phyloP scores from a whole-genome alignment of 306 rosid species.

The Rosa multiflora region DNA sequence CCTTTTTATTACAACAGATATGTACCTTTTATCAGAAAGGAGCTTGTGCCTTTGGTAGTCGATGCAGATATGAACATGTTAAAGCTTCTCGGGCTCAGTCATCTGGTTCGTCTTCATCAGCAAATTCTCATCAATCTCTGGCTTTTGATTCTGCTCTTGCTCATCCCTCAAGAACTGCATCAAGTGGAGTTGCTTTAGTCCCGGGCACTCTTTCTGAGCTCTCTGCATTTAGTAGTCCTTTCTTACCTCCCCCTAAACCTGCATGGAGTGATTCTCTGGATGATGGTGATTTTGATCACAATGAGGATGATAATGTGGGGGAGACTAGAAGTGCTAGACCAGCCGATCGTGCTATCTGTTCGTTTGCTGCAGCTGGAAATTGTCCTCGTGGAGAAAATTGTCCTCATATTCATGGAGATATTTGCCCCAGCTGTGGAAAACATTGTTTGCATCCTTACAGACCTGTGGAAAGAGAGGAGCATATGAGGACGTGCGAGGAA shows the following conservation, averaged over 20 bases:
- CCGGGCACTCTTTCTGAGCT: constrained; percentile 34
- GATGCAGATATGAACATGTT: constrained; percentile 94
- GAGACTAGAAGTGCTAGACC: constrained; percentile 47
- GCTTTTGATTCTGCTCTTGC: constrained; percentile 40
- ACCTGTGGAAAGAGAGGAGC: constrained; percentile 84
- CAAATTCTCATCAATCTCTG: constrained; percentile 33
- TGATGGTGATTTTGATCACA: constrained; percentile 29
- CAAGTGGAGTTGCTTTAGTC: constrained; percentile 36
- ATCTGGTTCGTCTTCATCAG: constrained; percentile 60
- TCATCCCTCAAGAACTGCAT: constrained; percentile 32
- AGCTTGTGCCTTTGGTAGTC: constrained; percentile 86
- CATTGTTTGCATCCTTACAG: constrained; percentile 89
- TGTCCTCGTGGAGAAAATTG: constrained; percentile 91
- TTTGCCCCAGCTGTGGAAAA: constrained; percentile 85
- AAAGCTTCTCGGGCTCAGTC: constrained; percentile 58
- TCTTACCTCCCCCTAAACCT: constrained; percentile 41
- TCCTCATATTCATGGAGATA: constrained; percentile 86
- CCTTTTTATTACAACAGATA: constrained; percentile 46
- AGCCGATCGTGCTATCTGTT: constrained; percentile 73
- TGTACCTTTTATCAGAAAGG: constrained; percentile 94
- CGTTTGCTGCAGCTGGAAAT: constrained; percentile 93
- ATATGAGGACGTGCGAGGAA: constrained; percentile 61
- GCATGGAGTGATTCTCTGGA: constrained; percentile 56
- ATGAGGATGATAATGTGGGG: constrained; percentile 41
- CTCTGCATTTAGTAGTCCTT: constrained; percentile 42